Base-by-base conservation (phyloP, 345 rosid species). In the Populus simonii region DNA sequence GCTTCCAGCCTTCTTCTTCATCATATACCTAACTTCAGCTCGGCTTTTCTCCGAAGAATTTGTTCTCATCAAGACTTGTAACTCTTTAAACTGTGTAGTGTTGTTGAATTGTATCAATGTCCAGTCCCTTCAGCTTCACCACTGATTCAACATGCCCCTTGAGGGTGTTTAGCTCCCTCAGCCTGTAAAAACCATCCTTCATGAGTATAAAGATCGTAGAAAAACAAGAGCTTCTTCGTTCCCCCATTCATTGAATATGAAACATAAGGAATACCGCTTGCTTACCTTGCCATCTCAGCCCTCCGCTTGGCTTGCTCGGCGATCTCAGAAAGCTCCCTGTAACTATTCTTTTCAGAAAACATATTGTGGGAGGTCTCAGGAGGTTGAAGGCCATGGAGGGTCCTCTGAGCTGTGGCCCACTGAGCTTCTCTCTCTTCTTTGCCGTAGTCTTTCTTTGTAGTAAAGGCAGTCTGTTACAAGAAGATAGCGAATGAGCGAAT, bases 301-400 rank as follows among this genome's bases (percentile, higher is more conserved):
- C 99, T 86, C 25, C 98, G 85, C 90, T 91, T 94, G 57, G 99
- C 99, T 89, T 94, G 98, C 84, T 95, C 99, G 4, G 99, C 98
- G 16, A 95, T 93, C 89, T 95, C 99, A 6, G 99, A 92, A 31
- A 93, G 89, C 80, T 95, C 99, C 81, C 90, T 83, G 84, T 91
- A 92, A 82, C 92, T 83, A 69, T 62, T 85, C 84, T 89, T 94
- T 57, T 94, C 98, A 2, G 39, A 68, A 80, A 89, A 87, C 49
- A 87, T 53, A 76, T 70, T 87, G 79, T 76, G 68, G 38, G 45
- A 41, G 45, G 85, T 51, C 59, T 94, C 93, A 0, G 90, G 86
- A 61, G 96, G 96, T 75, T 94, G 98, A 77, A 94, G 97, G 53
- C 98, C 98, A 71, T 94, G 98, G 25, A 92, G 90, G 9, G 98